Evolutionary conservation across 345 rosid species (phyloP).

Genomic region (Eucalyptus brandiana): DNA sequence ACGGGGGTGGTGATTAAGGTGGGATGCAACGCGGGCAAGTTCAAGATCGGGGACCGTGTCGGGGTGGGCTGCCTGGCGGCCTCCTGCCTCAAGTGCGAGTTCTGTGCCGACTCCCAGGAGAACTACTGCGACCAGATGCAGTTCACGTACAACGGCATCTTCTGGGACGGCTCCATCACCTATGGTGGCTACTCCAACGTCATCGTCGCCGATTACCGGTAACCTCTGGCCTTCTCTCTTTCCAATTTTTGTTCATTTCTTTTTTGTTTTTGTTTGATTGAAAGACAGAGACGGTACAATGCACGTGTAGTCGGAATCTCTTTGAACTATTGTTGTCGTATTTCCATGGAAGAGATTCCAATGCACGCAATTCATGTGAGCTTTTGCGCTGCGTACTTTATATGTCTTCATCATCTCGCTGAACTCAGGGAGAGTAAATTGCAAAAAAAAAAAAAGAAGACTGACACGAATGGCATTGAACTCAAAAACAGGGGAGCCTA

Average conservation of each 20-base stretch:
- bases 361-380: not conserved
- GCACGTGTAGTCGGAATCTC: not conserved
- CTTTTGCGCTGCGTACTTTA: not conserved
- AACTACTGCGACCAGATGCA: conserved; percentile 46
- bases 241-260: not conserved
- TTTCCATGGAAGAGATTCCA: not conserved
- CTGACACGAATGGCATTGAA: not conserved
- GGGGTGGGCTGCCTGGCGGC: conserved; percentile 63
- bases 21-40: conserved; percentile 27
- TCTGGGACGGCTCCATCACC: conserved; percentile 55
- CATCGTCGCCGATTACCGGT: conserved; percentile 53
- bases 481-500: not conserved
- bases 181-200: conserved; percentile 50
- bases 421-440: not conserved
- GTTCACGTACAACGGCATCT: conserved; percentile 40
- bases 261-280: not conserved
- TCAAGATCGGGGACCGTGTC: conserved; percentile 38
- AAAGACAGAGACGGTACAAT: not conserved
- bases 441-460: not conserved
- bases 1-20: conserved; percentile 29
- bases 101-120: conserved; percentile 32
- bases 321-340: not conserved
- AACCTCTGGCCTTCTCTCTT: not conserved
- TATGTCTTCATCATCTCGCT: not conserved
- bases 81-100: conserved; percentile 41